Evolutionary conservation across 176 grass and related monocot species (phyloP), one percentile per base, ranked within the genome.

Genomic region (Juncus effusus): DNA sequence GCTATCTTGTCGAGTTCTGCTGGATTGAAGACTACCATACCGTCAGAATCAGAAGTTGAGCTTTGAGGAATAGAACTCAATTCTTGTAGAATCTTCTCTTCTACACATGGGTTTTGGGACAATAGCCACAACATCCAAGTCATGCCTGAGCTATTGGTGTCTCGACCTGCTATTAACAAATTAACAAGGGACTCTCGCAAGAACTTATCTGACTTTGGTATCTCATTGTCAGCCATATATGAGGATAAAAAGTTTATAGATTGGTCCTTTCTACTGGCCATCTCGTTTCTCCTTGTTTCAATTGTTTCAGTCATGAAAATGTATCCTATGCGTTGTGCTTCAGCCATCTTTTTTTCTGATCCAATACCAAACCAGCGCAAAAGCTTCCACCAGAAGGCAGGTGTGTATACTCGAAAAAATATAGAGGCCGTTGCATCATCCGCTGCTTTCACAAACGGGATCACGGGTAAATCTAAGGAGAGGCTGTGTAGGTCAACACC

Each of bases 111-210:
- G 4, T 83, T 56, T 7, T 41, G 41, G 3, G 58, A 55, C 4
- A 79, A 60, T 15, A 75, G 35, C 63, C 73, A 76, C 3, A 84
- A 76, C 11, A 84, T 50, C 82, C 82, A 84, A 0, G 76, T 16
- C 10, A 84, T 36, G 3, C 16, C 39, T 6, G 64, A 51, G 52
- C 70, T 65, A 0, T 72, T 57, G 2, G 82, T 79, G 70, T 84
- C 76, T 6, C 76, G 59, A 14, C 69, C 70, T 0, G 76, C 76
- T 2, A 84, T n/a, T 65, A 84, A 63, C 8, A 59, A 54, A 45
- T 42, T 54, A 28, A 84, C 7, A 42, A 73, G 36, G 1, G 64
- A 69, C 51, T 16, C 11, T 0, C n/a, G 6, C 7, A 84, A 37
- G 3, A 69, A 28, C 19, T 28, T 28, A 28, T 28, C 19, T 28